phyloP scores from a whole-genome alignment of 75 land plant species.

The Selaginella tamariscina region DNA sequence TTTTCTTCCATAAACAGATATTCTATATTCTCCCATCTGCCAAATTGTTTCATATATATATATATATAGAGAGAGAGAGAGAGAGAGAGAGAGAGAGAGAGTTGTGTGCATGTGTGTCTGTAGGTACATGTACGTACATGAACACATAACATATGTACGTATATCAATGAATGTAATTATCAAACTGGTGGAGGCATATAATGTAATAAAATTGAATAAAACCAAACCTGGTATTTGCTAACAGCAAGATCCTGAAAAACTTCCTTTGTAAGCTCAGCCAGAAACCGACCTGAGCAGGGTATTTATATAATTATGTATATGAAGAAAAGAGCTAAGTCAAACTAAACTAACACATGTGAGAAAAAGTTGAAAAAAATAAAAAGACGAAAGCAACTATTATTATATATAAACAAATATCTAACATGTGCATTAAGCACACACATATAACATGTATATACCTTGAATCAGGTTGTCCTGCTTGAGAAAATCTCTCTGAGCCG shows the following conservation, averaged over 20 bases:
- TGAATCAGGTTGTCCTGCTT: constrained; percentile 98
- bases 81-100: background rate
- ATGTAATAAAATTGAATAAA: background rate
- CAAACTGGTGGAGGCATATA: background rate
- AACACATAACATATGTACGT: background rate
- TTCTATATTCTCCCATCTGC: constrained; percentile 6
- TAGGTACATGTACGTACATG: too few species aligned
- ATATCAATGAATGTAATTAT: too few species aligned
- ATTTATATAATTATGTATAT: background rate
- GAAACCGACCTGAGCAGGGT: background rate
- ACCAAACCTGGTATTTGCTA: constrained; percentile 11
- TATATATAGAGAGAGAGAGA: background rate
- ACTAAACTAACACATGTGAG: too few species aligned
- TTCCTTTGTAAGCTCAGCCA: constrained; percentile 11
- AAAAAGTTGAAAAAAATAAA: too few species aligned
- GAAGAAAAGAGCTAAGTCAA: background rate
- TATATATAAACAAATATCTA: too few species aligned
- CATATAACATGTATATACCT: constrained; percentile 54
- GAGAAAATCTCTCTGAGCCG: constrained; percentile 88
- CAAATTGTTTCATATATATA: background rate
- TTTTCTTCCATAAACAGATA: constrained; percentile 12
- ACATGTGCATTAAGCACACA: too few species aligned
- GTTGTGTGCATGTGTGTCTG: too few species aligned
- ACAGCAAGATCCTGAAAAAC: constrained; percentile 8
- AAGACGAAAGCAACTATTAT: too few species aligned